A percentile compares a stretch with the other conserved stretches of the same genome.
Conservation (phyloP, 2,329 filamentous ascomycete genomes). For the Epicoccum nigrum region DNA sequence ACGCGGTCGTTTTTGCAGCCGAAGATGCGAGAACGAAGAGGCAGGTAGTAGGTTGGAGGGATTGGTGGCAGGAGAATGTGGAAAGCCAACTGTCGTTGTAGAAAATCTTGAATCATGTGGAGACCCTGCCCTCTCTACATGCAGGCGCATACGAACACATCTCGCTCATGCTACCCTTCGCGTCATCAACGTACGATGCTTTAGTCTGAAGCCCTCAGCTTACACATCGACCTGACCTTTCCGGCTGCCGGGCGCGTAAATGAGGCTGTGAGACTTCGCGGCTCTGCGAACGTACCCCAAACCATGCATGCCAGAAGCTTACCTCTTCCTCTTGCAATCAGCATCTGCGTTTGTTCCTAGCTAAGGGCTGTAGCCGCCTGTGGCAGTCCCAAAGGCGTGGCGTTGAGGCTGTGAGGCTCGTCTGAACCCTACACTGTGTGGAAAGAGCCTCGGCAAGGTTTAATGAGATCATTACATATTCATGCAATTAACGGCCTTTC, state of each 20-base stretch:
- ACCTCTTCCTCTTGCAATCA: background rate
- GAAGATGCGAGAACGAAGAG: slow-evolving; percentile 78
- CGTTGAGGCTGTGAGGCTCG: slow-evolving; percentile 12
- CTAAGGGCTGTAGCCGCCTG: background rate
- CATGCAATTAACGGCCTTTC: slow-evolving; percentile 41
- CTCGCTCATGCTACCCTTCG: background rate
- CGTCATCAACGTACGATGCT: background rate
- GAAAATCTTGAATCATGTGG: background rate
- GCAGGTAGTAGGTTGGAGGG: slow-evolving; percentile 74
- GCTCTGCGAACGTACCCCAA: slow-evolving; percentile 4
- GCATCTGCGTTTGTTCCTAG: background rate
- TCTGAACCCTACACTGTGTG: slow-evolving; percentile 13
- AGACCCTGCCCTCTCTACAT: background rate
- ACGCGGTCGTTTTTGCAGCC: slow-evolving; percentile 91
- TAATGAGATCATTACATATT: slow-evolving; percentile 26
- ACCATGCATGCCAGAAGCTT: background rate
- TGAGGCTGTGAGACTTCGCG: slow-evolving; percentile 6
- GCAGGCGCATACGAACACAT: background rate
- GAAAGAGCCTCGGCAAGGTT: slow-evolving; percentile 25
- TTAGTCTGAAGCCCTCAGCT: background rate
- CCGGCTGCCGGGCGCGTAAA: slow-evolving; percentile 6
- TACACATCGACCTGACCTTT: background rate
- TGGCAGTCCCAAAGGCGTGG: background rate
- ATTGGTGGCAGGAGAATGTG: slow-evolving; percentile 74
- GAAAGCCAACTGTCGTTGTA: slow-evolving; percentile 33